These are phyloP conservation scores for Pythium dissotocum DNA, from an alignment of 352 stramenopile species.

Conservation along the genomic window DNA sequence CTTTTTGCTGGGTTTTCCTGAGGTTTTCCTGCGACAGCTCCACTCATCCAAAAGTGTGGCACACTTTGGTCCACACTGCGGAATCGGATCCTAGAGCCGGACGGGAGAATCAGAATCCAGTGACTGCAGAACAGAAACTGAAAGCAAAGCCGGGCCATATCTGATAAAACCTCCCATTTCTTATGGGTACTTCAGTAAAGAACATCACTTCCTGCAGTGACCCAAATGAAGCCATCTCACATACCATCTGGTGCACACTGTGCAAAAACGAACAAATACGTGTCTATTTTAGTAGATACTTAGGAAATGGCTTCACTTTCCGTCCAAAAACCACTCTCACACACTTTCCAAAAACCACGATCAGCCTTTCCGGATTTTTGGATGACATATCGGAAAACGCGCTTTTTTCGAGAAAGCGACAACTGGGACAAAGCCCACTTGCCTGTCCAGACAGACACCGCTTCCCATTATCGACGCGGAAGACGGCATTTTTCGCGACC, in stretches of 20 bases:
- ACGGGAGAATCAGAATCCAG: conserved; percentile 13
- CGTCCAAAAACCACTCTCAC: not conserved
- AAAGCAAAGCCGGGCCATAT: conserved; percentile 16
- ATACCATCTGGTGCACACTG: not conserved
- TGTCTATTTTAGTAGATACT: not conserved
- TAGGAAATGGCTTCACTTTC: not conserved
- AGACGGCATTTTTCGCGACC: not conserved
- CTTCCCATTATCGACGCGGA: not conserved
- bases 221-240: conserved; percentile 3
- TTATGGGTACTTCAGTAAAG: conserved; percentile 25
- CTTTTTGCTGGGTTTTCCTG: not conserved
- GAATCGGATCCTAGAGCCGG: conserved; percentile 7
- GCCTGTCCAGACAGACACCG: conserved; percentile 1
- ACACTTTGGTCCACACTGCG: not conserved
- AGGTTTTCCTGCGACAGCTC: not conserved
- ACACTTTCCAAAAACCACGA: conserved; percentile 1
- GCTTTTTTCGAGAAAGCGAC: not conserved
- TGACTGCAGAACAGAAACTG: conserved; percentile 23
- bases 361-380: not conserved
- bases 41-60: not conserved
- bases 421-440: conserved; percentile 6
- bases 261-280: not conserved
- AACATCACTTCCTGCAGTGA: conserved; percentile 5
- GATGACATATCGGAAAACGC: not conserved
- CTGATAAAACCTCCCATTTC: conserved; percentile 12